Percentiles rank a stretch among this genome's conserved stretches.
phyloP scores from a whole-genome alignment of 768 basidiomycete genomes.

The Leucogyrophana mollusca region DNA sequence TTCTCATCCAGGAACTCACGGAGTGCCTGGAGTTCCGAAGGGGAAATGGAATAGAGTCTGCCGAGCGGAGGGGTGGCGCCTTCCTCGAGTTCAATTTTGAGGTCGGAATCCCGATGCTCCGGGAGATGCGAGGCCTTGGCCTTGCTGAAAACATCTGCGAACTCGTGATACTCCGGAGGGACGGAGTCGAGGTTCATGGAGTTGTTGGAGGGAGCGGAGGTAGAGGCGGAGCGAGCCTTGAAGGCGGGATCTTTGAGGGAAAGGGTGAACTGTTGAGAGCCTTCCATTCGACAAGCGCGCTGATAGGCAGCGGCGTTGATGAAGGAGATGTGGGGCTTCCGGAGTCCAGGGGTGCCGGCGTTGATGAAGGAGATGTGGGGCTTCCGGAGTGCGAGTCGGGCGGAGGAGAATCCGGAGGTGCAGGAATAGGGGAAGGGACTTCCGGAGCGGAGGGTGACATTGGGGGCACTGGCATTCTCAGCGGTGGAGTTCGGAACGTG shows the following conservation, averaged over 20 bases:
- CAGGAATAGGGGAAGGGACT: background rate
- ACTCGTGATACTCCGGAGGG: constrained; percentile 14
- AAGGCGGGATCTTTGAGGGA: too few relatives aligned
- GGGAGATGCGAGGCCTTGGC: constrained; percentile 1
- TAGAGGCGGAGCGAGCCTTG: background rate
- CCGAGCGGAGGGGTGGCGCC: constrained; percentile 23
- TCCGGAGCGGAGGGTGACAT: background rate
- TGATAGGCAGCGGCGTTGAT: constrained; percentile 4
- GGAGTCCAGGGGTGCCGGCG: too few relatives aligned
- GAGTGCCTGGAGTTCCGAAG: constrained; percentile 31
- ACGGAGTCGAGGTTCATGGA: constrained; percentile 3
- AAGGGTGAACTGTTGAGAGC: background rate
- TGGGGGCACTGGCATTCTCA: constrained; percentile 1
- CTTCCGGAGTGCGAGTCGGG: too few relatives aligned
- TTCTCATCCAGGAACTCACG: constrained; percentile 34
- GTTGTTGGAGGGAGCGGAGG: background rate
- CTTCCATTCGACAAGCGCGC: background rate
- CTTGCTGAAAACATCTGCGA: constrained; percentile 14
- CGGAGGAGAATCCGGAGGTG: too few relatives aligned
- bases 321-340: background rate
- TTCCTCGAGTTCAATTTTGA: constrained; percentile 31
- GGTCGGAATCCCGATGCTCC: constrained; percentile 27
- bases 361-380: too few relatives aligned
- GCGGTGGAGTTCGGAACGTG: background rate
- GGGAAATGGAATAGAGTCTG: constrained; percentile 35